Base-by-base conservation (phyloP, 2,329 filamentous ascomycete species). In the Apiospora malaysiana region DNA sequence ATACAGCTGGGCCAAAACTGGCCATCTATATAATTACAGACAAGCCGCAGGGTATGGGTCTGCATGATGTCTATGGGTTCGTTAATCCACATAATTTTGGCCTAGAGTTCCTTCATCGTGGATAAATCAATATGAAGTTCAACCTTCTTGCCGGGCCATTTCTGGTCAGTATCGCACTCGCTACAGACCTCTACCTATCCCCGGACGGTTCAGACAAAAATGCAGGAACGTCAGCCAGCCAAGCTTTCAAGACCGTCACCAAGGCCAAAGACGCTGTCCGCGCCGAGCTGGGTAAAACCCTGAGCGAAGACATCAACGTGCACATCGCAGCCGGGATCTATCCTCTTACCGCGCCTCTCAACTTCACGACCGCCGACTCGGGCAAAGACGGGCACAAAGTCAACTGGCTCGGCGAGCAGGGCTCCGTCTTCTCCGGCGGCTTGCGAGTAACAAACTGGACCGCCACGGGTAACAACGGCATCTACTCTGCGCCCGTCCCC, bases 361-460 rank as follows among this genome's bases (percentile, higher is more conserved):
- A 68, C 7, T 68, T 68, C 43, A 68, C 25, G 9, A 68, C 27
- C 40, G 67, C 67, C 45, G 67, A 49, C 32, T 68, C 67, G 45
- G 67, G 67, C 21, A 43, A 42, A 23, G 45, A 49, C n/a, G 43
- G 67, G 1, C 32, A 49, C 5, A 47, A 40, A 2, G 67, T 68
- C 46, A 68, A 68, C 27, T 68, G 43, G 67, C 18, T 68, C 16
- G 67, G 67, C 23, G 43, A 47, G 45, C 25, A 47, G 14, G 66
- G 66, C 3, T 47, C 67, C 21, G 2, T 42, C 67, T 23, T 49
- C 10, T 49, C 67, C 2, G 67, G 25, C 37, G 67, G 43, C 27
- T 46, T 40, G 21, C 21, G 45, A 25, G 65, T 67, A 1, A 45
- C 65, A 2, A 40, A 40, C 7, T 67, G 65, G 65, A 32, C 65